Evolutionary conservation across 2,329 filamentous ascomycete species (phyloP), one percentile per base, ranked within the genome.

Genomic region (Sclerotiophoma versabilis): DNA sequence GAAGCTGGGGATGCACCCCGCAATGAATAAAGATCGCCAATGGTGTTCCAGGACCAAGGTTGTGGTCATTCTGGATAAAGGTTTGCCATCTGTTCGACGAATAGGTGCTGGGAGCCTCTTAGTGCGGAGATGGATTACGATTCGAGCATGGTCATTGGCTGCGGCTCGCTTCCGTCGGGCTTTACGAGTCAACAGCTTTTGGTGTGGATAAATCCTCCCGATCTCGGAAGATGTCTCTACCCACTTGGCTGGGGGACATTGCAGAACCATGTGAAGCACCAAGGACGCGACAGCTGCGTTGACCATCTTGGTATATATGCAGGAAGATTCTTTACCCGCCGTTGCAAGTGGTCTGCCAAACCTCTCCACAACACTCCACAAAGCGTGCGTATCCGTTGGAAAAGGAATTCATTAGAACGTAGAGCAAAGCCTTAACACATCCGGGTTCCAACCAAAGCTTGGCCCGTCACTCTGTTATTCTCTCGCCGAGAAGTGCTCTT

Each of bases 151-250:
- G 4, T 42, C 17, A 55, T 55, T 55, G 19, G 52, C 41, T 41
- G 20, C 46, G 46, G 52, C n/a, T 5, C 19, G 6, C 20, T 25
- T 6, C 50, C 52, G 46, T 46, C 19, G 2, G 6, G 3, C 19
- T 11, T 3, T 3, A 14, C 45, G 36, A 50, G 52, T 50, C 52
- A 33, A 48, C 25, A 43, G 38, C 37, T 32, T 9, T 37, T 8
- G 34, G 4, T 20, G 42, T 57, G 48, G 48, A 47, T 52, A 52
- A 51, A 57, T 12, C 17, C 38, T 41, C 27, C 54, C 54, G 54
- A 57, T 57, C 38, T 57, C 54, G 54, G 54, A 52, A 44, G 54
- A 57, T 44, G 43, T 52, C 27, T 51, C 43, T 57, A 14, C 52
- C 47, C 47, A 47, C 39, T 50, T 50, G 47, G 47, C 42, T 29